Evolutionary conservation across 1,139 yeast species (phyloP).

Genomic region (Kodamaea arcana): DNA sequence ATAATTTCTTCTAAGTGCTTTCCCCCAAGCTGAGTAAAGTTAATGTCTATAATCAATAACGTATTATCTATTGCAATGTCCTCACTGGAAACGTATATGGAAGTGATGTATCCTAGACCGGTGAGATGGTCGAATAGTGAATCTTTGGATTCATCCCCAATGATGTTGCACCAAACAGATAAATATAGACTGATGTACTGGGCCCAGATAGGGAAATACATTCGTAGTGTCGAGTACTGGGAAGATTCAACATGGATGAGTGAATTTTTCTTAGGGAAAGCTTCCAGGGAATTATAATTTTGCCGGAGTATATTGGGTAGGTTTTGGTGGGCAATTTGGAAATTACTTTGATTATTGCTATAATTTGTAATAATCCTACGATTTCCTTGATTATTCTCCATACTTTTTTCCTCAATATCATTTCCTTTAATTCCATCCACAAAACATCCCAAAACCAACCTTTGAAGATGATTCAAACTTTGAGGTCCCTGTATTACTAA

Average conservation of each 20-base stretch:
- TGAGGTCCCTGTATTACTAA: conserved; percentile 62
- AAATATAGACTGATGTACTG: conserved; percentile 8
- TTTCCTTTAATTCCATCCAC: background rate
- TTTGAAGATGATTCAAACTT: conserved; percentile 53
- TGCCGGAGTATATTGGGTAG: background rate
- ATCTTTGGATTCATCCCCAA: conserved; percentile 57
- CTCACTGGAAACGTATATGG: conserved; percentile 37
- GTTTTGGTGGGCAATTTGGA: no score
- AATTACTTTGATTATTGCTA: no score
- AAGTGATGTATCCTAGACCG: conserved; percentile 22
- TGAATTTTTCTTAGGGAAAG: background rate
- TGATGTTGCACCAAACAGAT: conserved; percentile 49
- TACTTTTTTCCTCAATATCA: background rate
- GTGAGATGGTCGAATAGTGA: conserved; percentile 38
- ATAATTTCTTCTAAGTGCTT: conserved; percentile 26
- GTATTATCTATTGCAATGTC: conserved; percentile 27
- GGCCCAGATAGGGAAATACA: conserved; percentile 34
- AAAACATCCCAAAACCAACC: conserved; percentile 35
- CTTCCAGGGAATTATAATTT: background rate
- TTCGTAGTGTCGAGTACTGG: conserved; percentile 19
- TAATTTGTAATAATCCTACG: no score
- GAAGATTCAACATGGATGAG: background rate
- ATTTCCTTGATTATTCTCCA: no score
- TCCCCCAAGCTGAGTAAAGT: conserved; percentile 38
- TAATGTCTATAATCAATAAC: conserved; percentile 43